phyloP scores from a whole-genome alignment of 345 rosid genomes.

The Raphanus sativus region DNA sequence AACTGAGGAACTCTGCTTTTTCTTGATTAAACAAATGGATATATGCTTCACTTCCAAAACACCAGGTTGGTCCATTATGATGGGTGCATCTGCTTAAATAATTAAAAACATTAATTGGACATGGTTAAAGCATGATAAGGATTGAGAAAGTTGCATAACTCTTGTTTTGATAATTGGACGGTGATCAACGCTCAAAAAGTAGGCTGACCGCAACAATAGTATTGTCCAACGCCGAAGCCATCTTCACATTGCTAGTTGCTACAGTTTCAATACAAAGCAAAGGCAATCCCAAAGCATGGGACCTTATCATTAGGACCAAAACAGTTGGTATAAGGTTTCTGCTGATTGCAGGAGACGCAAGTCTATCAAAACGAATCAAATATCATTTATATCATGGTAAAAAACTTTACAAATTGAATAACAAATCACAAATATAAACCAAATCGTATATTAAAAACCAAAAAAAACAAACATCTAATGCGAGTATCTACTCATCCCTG shows the following conservation, averaged over 20 bases:
- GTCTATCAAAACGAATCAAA: conserved; percentile 1
- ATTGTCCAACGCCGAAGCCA: conserved; percentile 24
- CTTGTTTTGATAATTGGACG: conserved; percentile 35
- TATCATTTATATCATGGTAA: neutral
- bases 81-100: conserved; percentile 22
- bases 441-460: conserved; percentile 21
- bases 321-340: conserved; percentile 22
- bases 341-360: neutral
- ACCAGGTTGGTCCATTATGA: conserved; percentile 34
- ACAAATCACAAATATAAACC: conserved; percentile 32
- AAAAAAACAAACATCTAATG: neutral
- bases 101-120: conserved; percentile 7
- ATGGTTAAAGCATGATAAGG: conserved; percentile 26
- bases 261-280: conserved; percentile 38
- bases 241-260: conserved; percentile 36
- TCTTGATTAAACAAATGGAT: conserved; percentile 18
- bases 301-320: conserved; percentile 16
- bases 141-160: conserved; percentile 18
- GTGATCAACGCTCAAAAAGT: conserved; percentile 21
- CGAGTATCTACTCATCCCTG: conserved; percentile 15
- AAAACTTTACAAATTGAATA: conserved; percentile 35
- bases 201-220: neutral
- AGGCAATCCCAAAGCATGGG: conserved; percentile 4
- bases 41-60: conserved; percentile 37
- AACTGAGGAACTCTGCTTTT: neutral